Conservation (phyloP, 805 yeast species). For the Candida jianshihensis region DNA sequence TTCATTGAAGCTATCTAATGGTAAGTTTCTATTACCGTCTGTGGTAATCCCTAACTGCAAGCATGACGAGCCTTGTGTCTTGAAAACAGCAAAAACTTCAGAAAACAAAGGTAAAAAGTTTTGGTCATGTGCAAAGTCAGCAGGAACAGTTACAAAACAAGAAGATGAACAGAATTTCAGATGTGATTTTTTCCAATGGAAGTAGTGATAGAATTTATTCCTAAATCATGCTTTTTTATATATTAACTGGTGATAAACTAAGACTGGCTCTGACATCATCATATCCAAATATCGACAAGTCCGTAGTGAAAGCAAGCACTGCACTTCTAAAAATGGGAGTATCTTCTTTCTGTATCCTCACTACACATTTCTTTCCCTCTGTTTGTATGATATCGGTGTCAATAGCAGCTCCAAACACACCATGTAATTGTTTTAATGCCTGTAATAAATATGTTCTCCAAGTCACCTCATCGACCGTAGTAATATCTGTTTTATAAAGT, state of each 20-base stretch:
- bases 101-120: conserved; percentile 43
- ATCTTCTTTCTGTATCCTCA: conserved; percentile 25
- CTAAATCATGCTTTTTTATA: too few species aligned
- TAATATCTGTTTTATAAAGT: conserved; percentile 3
- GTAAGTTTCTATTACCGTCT: conserved; percentile 10
- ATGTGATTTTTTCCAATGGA: conserved; percentile 55
- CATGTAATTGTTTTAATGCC: conserved; percentile 31
- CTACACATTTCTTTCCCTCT: conserved; percentile 18
- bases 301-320: conserved; percentile 25
- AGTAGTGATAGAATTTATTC: conserved; percentile 9
- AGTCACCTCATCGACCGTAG: conserved; percentile 27
- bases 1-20: conserved; percentile 8
- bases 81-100: conserved; percentile 38
- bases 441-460: conserved; percentile 32
- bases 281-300: conserved; percentile 20
- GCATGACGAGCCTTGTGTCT: conserved; percentile 39
- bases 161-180: conserved; percentile 25
- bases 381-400: conserved; percentile 26
- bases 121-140: conserved; percentile 43
- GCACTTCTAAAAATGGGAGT: conserved; percentile 23
- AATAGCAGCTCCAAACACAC: conserved; percentile 33
- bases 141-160: conserved; percentile 17
- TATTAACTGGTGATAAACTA: conserved; percentile 3
- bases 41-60: conserved; percentile 37
- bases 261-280: conserved; percentile 19